Evolutionary conservation across 169 alveolate species (phyloP).

Genomic region (Cryptosporidium sp.): DNA sequence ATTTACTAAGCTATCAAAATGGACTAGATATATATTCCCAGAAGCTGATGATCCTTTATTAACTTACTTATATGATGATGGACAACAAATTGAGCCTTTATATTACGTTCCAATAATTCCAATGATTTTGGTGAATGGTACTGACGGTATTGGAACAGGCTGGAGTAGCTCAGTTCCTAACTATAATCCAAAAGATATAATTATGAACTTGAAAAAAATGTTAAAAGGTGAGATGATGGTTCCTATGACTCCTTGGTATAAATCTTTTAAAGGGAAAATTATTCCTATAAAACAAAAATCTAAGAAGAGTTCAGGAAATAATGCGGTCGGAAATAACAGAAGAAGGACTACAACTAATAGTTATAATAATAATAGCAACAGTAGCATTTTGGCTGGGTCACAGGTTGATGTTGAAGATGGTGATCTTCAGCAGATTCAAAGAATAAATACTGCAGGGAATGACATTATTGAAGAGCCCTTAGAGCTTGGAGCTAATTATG

Average conservation of each 20-base stretch:
- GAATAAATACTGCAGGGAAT: background rate
- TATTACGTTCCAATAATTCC: slow-evolving; percentile 99
- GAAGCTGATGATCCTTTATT: slow-evolving; percentile 94
- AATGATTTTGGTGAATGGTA: slow-evolving; percentile 97
- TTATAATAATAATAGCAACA: background rate
- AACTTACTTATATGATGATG: slow-evolving; percentile 95
- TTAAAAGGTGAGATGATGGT: slow-evolving; percentile 89
- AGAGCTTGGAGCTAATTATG: slow-evolving; percentile 72
- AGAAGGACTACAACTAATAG: background rate
- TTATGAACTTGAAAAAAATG: slow-evolving; percentile 90
- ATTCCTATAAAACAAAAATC: slow-evolving; percentile 78
- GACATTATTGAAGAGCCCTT: background rate
- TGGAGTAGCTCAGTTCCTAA: slow-evolving; percentile 95
- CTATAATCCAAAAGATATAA: slow-evolving; percentile 96
- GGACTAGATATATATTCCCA: slow-evolving; percentile 91
- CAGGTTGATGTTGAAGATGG: slow-evolving; percentile 27
- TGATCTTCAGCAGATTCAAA: background rate
- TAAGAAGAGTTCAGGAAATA: background rate
- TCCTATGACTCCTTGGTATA: slow-evolving; percentile 97
- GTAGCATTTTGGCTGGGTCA: background rate
- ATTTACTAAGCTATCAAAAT: slow-evolving; percentile 89
- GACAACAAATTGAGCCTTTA: slow-evolving; percentile 98
- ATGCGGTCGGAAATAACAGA: background rate
- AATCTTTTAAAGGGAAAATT: slow-evolving; percentile 95
- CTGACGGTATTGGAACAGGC: slow-evolving; percentile 99